Conservation (phyloP, 306 rosid species). For the Mimosa pudica region DNA sequence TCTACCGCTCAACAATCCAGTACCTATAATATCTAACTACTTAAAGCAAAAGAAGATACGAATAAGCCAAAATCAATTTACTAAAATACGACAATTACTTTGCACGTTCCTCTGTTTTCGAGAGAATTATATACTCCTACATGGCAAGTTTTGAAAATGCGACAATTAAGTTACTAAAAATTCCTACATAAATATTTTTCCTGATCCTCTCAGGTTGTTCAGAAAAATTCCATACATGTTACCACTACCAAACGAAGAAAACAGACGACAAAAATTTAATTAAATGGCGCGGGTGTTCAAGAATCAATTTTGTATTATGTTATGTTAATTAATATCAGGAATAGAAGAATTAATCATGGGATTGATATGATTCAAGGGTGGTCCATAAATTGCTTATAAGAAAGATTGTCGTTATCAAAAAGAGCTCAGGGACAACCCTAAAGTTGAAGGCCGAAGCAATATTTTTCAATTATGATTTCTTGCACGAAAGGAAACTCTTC, state of each 20-base stretch:
- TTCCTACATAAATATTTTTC: conserved; percentile 5
- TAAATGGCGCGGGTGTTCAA: not conserved
- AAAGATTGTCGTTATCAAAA: conserved; percentile 3
- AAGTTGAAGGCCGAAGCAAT: conserved; percentile 22
- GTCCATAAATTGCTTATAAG: conserved; percentile 18
- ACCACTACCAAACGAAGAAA: conserved; percentile 17
- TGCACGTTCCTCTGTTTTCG: conserved; percentile 40
- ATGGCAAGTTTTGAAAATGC: not conserved
- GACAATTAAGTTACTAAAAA: not conserved
- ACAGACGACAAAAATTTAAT: conserved; percentile 5
- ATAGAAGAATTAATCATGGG: not conserved
- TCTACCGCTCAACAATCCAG: conserved; percentile 1
- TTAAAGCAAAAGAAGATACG: not conserved
- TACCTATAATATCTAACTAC: no score
- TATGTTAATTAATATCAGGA: not conserved
- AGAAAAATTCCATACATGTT: conserved; percentile 19
- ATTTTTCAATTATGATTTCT: conserved; percentile 29
- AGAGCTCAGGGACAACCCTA: conserved; percentile 15
- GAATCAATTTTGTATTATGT: not conserved
- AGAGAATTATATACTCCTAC: not conserved
- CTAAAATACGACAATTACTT: conserved; percentile 1
- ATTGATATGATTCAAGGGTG: not conserved
- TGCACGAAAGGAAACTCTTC: conserved; percentile 34
- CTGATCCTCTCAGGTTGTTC: not conserved
- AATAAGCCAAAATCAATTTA: not conserved